A percentile compares a stretch with the other conserved stretches of the same genome.
phyloP scores from a whole-genome alignment of 176 grass and related monocot species.

The Metroxylon sagu region DNA sequence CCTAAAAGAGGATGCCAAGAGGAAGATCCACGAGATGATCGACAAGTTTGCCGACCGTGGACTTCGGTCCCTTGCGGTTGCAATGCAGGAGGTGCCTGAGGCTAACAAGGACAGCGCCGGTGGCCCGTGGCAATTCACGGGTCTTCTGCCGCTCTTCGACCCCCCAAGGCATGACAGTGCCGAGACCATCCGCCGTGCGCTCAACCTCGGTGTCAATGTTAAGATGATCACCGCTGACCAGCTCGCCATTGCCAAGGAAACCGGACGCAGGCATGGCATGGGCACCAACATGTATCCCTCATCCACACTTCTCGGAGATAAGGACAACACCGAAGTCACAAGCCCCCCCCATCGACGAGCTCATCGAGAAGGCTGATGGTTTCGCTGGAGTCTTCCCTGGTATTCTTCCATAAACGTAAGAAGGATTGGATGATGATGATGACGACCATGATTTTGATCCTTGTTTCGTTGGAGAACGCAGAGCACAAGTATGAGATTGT shows the following conservation, averaged over 20 bases:
- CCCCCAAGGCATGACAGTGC: conserved; percentile 89
- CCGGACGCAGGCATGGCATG: conserved; percentile 74
- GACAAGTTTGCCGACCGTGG: conserved; percentile 61
- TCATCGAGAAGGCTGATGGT: conserved; percentile 88
- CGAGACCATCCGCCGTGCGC: conserved; percentile 77
- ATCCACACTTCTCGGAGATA: conserved; percentile 66
- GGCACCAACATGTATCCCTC: conserved; percentile 98
- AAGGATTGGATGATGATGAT: too few species aligned
- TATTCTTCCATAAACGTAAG: not conserved
- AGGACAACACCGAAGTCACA: conserved; percentile 37
- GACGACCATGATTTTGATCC: too few species aligned
- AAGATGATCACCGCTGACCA: conserved; percentile 99
- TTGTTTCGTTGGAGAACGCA: not conserved
- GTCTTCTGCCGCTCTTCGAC: conserved; percentile 73
- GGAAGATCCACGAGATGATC: conserved; percentile 62
- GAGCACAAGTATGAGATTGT: conserved; percentile 99
- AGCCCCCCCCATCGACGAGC: conserved; percentile 76
- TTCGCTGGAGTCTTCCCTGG: conserved; percentile 85
- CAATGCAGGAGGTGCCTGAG: conserved; percentile 68
- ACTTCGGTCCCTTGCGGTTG: conserved; percentile 64
- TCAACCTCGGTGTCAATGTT: conserved; percentile 71
- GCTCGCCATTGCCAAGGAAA: conserved; percentile 91
- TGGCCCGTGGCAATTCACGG: conserved; percentile 75
- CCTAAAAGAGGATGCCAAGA: conserved; percentile 39
- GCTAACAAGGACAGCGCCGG: conserved; percentile 62